Base-by-base conservation (phyloP, 1,139 yeast species). In the Blastobotrys proliferans region DNA sequence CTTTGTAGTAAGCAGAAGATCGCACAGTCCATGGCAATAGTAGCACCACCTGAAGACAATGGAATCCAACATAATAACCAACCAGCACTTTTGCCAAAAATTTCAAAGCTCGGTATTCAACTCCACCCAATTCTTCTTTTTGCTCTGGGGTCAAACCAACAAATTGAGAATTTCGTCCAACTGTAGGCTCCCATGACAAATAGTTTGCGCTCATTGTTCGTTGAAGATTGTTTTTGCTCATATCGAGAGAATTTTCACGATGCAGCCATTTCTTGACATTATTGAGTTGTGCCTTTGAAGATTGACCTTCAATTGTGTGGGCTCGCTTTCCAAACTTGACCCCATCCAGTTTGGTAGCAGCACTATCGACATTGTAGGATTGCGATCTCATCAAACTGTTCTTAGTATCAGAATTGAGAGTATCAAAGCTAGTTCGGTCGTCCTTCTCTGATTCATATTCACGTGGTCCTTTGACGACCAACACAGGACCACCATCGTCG, bases 61-160 rank as follows among this genome's bases (percentile, higher is more conserved):
- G 90, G 57, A 85, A 79, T 0, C 95, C 95, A 44, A 87, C 52
- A 56, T 84, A 87, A 60, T 86, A 90, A 1, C 61, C 46, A 1
- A 80, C 61, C 19, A 92, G 67, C 37, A 92, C 76, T 53, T 75
- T 77, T 43, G 86, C 79, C 45, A 92, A 67, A 9, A 88, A 66
- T 57, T 87, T 86, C 44, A 85, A 74, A 0, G 98, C 88, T 39
- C 97, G 75, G 59, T 92, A 92, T 60, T 92, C 99, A 9, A 92
- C 96, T 43, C 98, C 99, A 27, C 98, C 99, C 35, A 92, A 67
- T 61, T 92, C 99, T 47, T 84, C 94, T 56, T 87, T 87, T 62
- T 92, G 97, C 19, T 77, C 82, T 22, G 80, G 87, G 2, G 85
- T 79, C 44, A 92, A 66, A 22, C 83, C 83, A 2, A 86, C 84